Evolutionary conservation across 768 basidiomycete species (phyloP).

Genomic region (Pholiota conissans): DNA sequence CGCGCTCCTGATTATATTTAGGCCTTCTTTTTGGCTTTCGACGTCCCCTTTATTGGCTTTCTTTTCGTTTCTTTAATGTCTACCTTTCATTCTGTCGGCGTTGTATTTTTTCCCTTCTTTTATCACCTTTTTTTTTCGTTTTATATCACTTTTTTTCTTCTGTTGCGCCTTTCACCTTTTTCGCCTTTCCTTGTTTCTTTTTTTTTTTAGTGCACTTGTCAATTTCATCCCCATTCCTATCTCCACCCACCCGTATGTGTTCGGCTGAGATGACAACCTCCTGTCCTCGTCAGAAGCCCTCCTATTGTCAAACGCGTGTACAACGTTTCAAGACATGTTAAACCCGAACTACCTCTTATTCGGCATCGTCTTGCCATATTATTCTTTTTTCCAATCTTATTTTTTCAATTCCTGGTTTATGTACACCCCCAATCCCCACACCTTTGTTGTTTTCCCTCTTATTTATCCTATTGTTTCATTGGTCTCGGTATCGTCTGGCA

Average conservation of each 20-base stretch:
- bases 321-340: background rate
- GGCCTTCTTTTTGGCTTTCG: conserved; percentile 1
- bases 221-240: conserved; percentile 1
- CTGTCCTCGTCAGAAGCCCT: background rate
- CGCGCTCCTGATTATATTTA: background rate
- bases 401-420: background rate
- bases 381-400: conserved; percentile 1
- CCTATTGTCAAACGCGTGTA: background rate
- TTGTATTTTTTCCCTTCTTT: conserved; percentile 6
- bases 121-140: conserved; percentile 5
- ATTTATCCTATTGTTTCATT: background rate
- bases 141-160: conserved; percentile 12
- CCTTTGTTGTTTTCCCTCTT: background rate
- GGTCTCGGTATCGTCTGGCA: background rate
- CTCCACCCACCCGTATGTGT: conserved; percentile 7
- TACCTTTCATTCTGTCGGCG: background rate
- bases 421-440: background rate
- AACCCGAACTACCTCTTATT: background rate
- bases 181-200: conserved; percentile 11
- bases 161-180: conserved; percentile 8
- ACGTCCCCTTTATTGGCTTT: background rate
- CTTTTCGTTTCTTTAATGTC: background rate
- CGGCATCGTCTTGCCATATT: background rate
- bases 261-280: background rate
- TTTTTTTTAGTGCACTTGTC: conserved; percentile 6